Base-by-base conservation (phyloP, 2,329 filamentous ascomycete species). In the Verticillium longisporum region DNA sequence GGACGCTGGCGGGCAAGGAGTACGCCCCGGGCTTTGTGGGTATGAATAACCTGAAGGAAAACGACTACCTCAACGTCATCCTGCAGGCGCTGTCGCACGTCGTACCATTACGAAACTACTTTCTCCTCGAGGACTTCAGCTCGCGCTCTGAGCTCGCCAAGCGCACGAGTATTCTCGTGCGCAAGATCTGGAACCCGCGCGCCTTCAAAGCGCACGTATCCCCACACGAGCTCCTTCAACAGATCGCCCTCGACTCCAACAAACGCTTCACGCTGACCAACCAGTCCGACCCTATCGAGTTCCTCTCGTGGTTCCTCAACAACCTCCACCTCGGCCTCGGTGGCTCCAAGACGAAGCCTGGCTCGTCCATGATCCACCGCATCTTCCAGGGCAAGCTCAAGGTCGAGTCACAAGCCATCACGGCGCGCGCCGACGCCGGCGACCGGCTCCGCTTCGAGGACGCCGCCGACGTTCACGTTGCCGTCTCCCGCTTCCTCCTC, bases 21-120 rank as follows among this genome's bases (percentile, higher is more conserved):
- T 99, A 99, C 76, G 88, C 88, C 66, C 95, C 95, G 21, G 94
- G 95, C 6, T 99, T 93, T 72, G 92, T 99, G 63, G 95, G 95
- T 66, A 96, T 99, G 91, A 99, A 99, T 82, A 99, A 99, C 77
- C 97, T 99, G 82, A 99, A 99, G 76, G 92, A 95, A 62, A 99
- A 99, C 77, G 95, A 99, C 79, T 99, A 99, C 77, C 84, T 98
- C 71, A 99, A 99, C 72, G 94, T 97, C 32, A 85, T 97, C 3
- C 89, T 96, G 57, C 95, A 99, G 74, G 89, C 93, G 6, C 83
- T 99, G 41, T 88, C 94, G 2, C 95, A 99, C 74, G 92, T 98
- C 32, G 80, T 88, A 21, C 94, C 95, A 4, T 79, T 99, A 67
- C 87, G 95, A 37, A 97, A 98, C 73, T 98, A 87, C 77, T 88